phyloP scores from a whole-genome alignment of 495 filamentous ascomycete species.

The Annulohypoxylon nitens region DNA sequence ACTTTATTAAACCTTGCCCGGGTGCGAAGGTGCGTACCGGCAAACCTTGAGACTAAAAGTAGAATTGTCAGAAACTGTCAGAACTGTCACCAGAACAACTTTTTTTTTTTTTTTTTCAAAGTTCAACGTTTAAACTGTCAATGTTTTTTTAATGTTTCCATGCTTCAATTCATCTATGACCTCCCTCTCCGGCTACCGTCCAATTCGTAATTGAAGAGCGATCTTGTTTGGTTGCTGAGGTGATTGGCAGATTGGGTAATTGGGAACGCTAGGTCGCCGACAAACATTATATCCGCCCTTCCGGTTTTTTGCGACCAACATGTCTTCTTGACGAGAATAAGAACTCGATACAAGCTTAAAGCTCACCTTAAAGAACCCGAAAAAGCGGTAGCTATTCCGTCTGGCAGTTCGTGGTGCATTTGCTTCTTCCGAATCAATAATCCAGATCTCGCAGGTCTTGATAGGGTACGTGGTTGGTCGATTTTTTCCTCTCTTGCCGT shows the following conservation, averaged over 20 bases:
- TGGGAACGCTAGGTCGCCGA: not conserved
- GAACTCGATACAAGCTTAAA: slow-evolving; percentile 10
- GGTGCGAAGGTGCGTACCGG: slow-evolving; percentile 17
- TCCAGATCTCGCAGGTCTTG: not conserved
- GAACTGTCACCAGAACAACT: slow-evolving; percentile 7
- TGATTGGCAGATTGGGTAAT: not conserved
- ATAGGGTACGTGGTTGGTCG: slow-evolving; percentile 42
- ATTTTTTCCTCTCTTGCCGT: slow-evolving; percentile 21
- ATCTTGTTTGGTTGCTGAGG: not conserved
- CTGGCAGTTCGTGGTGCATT: slow-evolving; percentile 16
- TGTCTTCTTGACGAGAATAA: slow-evolving; percentile 1
- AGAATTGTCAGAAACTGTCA: not conserved
- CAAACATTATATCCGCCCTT: slow-evolving; percentile 12
- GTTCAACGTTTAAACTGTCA: not conserved
- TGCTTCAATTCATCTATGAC: not conserved
- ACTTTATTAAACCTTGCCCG: slow-evolving; percentile 24
- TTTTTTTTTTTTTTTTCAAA: not conserved
- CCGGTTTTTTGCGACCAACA: slow-evolving; percentile 1
- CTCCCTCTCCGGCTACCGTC: slow-evolving; percentile 32
- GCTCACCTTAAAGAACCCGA: slow-evolving; percentile 15
- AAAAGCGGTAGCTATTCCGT: slow-evolving; percentile 1
- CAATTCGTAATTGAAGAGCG: slow-evolving; percentile 12
- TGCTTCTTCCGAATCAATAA: slow-evolving; percentile 37
- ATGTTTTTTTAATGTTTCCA: slow-evolving; percentile 17
- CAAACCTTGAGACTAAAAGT: slow-evolving; percentile 44